Evolutionary conservation across 1,284 basidiomycete genomes (phyloP).

Genomic region (Peniophora sp.): DNA sequence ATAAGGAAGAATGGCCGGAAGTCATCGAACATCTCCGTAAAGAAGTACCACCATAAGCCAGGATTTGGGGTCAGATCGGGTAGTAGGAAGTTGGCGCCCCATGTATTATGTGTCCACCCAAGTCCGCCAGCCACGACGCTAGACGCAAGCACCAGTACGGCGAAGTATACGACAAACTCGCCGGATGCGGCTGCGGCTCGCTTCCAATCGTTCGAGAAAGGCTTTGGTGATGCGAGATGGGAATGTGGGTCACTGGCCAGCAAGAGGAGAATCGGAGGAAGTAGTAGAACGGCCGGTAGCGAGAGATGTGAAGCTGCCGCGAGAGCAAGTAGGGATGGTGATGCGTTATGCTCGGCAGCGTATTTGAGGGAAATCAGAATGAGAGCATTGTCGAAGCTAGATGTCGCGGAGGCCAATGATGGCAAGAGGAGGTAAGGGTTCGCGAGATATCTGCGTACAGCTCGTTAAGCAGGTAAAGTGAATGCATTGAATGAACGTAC

Average conservation of each 20-base stretch:
- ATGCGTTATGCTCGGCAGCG: slow-evolving; percentile 54
- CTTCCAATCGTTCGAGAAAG: slow-evolving; percentile 29
- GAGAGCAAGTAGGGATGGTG: slow-evolving; percentile 53
- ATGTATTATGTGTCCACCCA: slow-evolving; percentile 70
- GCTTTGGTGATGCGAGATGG: slow-evolving; percentile 52
- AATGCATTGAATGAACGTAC: background rate
- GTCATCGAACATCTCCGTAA: slow-evolving; percentile 99
- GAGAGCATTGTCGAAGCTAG: slow-evolving; percentile 71
- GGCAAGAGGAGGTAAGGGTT: slow-evolving; percentile 85
- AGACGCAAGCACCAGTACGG: slow-evolving; percentile 38
- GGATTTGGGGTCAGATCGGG: slow-evolving; percentile 90
- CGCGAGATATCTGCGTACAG: slow-evolving; percentile 61
- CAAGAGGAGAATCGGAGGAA: slow-evolving; percentile 64
- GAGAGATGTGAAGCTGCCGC: slow-evolving; percentile 69
- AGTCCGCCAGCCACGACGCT: slow-evolving; percentile 49
- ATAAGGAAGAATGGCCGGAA: slow-evolving; percentile 94
- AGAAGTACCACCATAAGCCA: slow-evolving; percentile 99
- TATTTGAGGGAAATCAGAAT: slow-evolving; percentile 65
- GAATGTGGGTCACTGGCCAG: slow-evolving; percentile 53
- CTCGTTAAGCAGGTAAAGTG: background rate
- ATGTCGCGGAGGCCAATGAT: slow-evolving; percentile 74
- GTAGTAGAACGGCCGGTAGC: slow-evolving; percentile 60
- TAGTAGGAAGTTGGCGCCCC: slow-evolving; percentile 63
- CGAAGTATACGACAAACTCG: slow-evolving; percentile 46
- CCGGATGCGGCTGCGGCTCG: slow-evolving; percentile 27